Base-by-base conservation (phyloP, 371 early-diverging fungal species). In the Batkoa obscura region DNA sequence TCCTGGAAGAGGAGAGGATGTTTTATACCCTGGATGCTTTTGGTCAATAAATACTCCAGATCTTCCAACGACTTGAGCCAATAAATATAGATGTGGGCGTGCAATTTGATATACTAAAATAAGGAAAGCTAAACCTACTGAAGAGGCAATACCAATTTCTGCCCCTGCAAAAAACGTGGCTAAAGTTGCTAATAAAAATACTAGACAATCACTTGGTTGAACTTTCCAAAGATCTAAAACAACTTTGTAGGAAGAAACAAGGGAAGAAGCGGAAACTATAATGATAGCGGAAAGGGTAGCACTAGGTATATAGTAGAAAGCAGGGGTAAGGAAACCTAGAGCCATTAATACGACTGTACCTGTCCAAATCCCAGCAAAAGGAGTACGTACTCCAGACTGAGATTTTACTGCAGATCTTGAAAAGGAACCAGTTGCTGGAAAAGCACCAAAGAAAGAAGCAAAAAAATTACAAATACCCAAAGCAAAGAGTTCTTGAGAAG, bases 361-460 rank as follows among this genome's bases (percentile, higher is more conserved):
- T 2, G 85, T 81, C 65, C 84, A 72, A 32, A 87, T 63, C 33
- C 83, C 83, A 10, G 83, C 83, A 30, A 84, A 64, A 0, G 93
- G 88, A 1, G 88, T 83, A 43, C 79, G 74, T 34, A 86, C 88
- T 12, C 88, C 88, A 2, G 80, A 75, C 36, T 76, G 72, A 53
- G 78, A 72, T 63, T 86, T 85, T 62, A 90, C 80, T 32, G 88
- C 85, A 0, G 87, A 81, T 54, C 91, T 78, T 13, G 86, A 83
- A 62, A 90, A 87, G 3, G 89, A 84, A 13, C 90, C 90, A 39
- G 90, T 86, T 2, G 81, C 80, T 3, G 89, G 82, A 67, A 78
- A 87, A 0, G 78, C 83, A 50, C 83, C 81, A 64, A 90, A 80
- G 73, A 89, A 87, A 30, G 85, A 68, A 10, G 83, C 81, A 62